Base-by-base conservation (phyloP, 2,329 filamentous ascomycete genomes). In the Colletotrichum spinosum region DNA sequence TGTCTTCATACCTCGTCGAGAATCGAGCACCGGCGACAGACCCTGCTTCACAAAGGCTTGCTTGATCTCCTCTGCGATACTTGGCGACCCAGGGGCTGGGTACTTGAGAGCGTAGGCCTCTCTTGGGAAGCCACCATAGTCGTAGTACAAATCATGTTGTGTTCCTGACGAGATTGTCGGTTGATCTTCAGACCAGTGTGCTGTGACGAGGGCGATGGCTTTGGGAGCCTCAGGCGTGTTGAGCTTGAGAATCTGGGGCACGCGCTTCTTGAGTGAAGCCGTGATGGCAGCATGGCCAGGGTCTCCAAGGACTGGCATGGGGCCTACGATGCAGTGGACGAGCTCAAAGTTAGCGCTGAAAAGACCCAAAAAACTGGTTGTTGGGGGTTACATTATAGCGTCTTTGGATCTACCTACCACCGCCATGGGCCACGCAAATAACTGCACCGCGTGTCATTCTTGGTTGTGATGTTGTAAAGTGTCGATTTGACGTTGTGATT, bases 81-180 rank as follows among this genome's bases (percentile, higher is more conserved):
- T 81, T 1, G 86, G 85, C 35, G 81, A 81, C 0, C 87, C 87
- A 0, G 83, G 79, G 3, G 87, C 87, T 4, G 84, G 79, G 70
- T 90, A 88, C 70, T 83, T 82, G 68, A 88, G 75, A 15, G 78
- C 65, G 72, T 89, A 90, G 0, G 82, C 71, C 73, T 86, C 86
- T 9, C 78, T 72, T 0, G 87, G 87, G 70, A 89, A 89, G 15
- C 85, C 85, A 70, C 81, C 81, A 75, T 89, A 90, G 71, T 90
- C 86, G 72, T 87, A 90, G 53, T 81, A 74, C 5, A 90, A 75
- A 2, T 76, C 70, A 60, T 84, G 87, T 33, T 77, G 78, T 17
- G 76, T 70, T 4, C 71, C 81, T 3, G 81, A 84, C 11, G 84
- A 86, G 63, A 90, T 83, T 46, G 79, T 82, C 1, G 86, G 86